Evolutionary conservation across 306 rosid genomes (phyloP).

Genomic region (Glycine latifolia): DNA sequence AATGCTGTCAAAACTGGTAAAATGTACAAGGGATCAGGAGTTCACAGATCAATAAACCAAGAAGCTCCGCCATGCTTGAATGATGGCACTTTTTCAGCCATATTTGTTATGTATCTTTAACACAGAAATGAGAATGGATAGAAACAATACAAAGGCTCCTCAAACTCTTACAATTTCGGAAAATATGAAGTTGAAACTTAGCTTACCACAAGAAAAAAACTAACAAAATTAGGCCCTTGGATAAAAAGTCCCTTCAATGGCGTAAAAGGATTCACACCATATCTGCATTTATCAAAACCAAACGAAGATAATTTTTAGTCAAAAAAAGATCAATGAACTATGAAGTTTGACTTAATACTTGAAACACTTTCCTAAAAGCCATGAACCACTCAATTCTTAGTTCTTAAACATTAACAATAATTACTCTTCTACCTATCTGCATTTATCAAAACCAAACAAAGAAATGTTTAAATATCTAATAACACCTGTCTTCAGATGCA

Average conservation of each 20-base stretch:
- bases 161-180: conserved; percentile 30
- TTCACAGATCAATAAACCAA: conserved; percentile 93
- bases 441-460: too few relatives aligned
- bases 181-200: conserved; percentile 39
- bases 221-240: conserved; percentile 81
- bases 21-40: conserved; percentile 76
- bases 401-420: conserved; percentile 15
- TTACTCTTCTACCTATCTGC: background rate
- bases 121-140: conserved; percentile 38
- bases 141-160: conserved; percentile 39
- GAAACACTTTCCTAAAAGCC: conserved; percentile 31
- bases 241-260: conserved; percentile 85
- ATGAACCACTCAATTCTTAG: conserved; percentile 16
- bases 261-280: conserved; percentile 82
- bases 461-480: conserved; percentile 16
- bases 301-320: conserved; percentile 38
- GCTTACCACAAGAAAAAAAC: conserved; percentile 92
- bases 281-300: conserved; percentile 60
- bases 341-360: conserved; percentile 36
- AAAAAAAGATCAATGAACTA: conserved; percentile 32
- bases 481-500: background rate
- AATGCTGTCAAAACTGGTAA: conserved; percentile 78
- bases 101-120: conserved; percentile 70
- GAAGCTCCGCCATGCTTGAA: conserved; percentile 86
- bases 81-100: conserved; percentile 93